Evolutionary conservation across 331 rosid species (phyloP).

Genomic region (Pyracantha coccinea): DNA sequence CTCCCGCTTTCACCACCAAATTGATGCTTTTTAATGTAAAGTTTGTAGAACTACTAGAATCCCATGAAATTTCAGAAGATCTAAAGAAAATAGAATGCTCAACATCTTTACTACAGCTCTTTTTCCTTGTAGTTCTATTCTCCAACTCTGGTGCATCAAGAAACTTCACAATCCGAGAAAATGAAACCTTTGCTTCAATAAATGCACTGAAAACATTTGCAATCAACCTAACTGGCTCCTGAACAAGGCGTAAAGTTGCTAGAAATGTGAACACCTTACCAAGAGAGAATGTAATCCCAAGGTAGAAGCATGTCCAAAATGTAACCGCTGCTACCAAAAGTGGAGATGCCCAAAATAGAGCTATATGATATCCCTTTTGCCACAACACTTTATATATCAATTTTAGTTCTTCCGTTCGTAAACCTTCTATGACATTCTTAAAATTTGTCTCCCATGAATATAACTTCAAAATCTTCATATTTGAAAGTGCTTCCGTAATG

Average conservation of each 20-base stretch:
- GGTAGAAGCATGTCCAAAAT: constrained; percentile 44
- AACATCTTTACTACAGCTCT: background rate
- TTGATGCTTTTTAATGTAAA: constrained; percentile 43
- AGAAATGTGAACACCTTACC: constrained; percentile 56
- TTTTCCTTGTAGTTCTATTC: background rate
- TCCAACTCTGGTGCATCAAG: constrained; percentile 53
- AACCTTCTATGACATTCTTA: constrained; percentile 25
- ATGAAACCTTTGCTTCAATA: constrained; percentile 62
- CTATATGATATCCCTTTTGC: constrained; percentile 17
- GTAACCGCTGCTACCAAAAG: constrained; percentile 43
- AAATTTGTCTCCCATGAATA: constrained; percentile 60
- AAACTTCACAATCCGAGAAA: constrained; percentile 36
- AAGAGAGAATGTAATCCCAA: constrained; percentile 37
- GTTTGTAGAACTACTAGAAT: constrained; percentile 27
- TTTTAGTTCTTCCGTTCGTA: constrained; percentile 40
- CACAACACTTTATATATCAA: constrained; percentile 25
- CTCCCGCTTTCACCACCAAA: constrained; percentile 32
- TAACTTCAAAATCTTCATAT: constrained; percentile 57
- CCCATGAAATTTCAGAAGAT: constrained; percentile 46
- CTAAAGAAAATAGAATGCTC: constrained; percentile 23
- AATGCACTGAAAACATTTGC: constrained; percentile 39
- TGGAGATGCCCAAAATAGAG: constrained; percentile 43
- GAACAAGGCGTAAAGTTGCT: constrained; percentile 58
- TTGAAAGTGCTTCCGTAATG: constrained; percentile 44
- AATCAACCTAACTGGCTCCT: constrained; percentile 37